Percentiles rank a stretch among this genome's conserved stretches.
These are phyloP conservation scores for Lachnellula hyalina DNA, from an alignment of 2,329 filamentous ascomycete species.

Conservation along the genomic window DNA sequence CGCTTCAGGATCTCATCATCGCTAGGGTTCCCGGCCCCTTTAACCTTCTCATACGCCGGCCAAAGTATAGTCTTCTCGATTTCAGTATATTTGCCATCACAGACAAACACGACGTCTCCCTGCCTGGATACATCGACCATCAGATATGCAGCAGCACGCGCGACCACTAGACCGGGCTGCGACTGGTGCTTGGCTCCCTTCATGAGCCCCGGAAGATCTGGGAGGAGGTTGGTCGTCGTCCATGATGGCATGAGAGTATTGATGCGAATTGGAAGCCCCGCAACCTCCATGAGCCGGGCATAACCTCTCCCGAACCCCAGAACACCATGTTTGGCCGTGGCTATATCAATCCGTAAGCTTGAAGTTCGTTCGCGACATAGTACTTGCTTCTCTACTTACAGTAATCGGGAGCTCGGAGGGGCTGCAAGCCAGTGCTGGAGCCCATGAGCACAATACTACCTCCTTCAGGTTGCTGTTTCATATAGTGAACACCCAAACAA, in stretches of 20 bases:
- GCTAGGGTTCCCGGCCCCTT: slow-evolving; percentile 29
- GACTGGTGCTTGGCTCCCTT: slow-evolving; percentile 35
- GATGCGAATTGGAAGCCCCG: slow-evolving; percentile 44
- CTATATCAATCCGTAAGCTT: slow-evolving; percentile 24
- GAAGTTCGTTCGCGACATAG: background rate
- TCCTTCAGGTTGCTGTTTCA: slow-evolving; percentile 42
- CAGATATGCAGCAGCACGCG: slow-evolving; percentile 42
- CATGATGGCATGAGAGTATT: slow-evolving; percentile 52
- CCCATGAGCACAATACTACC: slow-evolving; percentile 50
- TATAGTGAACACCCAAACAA: slow-evolving; percentile 43
- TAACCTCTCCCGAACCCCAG: slow-evolving; percentile 48
- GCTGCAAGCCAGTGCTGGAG: slow-evolving; percentile 46
- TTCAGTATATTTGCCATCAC: slow-evolving; percentile 45
- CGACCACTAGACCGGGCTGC: slow-evolving; percentile 44
- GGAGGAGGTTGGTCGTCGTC: slow-evolving; percentile 47
- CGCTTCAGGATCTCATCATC: slow-evolving; percentile 35
- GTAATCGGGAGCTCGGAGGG: slow-evolving; percentile 47
- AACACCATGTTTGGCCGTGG: slow-evolving; percentile 49
- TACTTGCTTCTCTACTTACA: slow-evolving; percentile 27
- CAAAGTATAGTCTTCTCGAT: slow-evolving; percentile 43
- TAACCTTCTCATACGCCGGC: slow-evolving; percentile 32
- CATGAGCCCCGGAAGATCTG: slow-evolving; percentile 34
- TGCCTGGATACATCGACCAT: slow-evolving; percentile 44
- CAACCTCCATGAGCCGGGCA: slow-evolving; percentile 33
- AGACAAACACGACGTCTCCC: slow-evolving; percentile 48